phyloP scores from a whole-genome alignment of 139 green algal species.

The Chlorella sp. region DNA sequence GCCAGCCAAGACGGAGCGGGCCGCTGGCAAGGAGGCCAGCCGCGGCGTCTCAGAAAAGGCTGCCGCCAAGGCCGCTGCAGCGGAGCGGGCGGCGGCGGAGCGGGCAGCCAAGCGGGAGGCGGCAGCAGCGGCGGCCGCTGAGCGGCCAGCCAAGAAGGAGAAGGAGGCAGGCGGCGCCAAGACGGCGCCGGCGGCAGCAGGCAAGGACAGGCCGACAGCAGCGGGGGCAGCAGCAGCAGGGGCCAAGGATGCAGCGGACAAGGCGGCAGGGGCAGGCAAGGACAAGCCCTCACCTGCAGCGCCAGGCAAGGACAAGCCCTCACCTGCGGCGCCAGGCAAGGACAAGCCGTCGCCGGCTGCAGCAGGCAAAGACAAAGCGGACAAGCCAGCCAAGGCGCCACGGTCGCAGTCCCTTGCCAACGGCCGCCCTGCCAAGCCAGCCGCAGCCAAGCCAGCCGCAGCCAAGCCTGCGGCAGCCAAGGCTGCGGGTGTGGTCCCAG shows the following conservation, averaged over 20 bases:
- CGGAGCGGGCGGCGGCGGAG: neutral
- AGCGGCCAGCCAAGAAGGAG: slow-evolving; percentile 18
- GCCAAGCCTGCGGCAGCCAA: neutral
- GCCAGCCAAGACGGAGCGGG: slow-evolving; percentile 8
- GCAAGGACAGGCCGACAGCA: neutral
- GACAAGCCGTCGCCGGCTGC: neutral
- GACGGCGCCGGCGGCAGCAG: neutral
- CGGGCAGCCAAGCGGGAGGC: neutral
- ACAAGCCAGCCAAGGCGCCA: neutral
- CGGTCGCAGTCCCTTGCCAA: neutral
- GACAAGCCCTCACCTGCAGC: neutral
- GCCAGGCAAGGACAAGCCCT: neutral
- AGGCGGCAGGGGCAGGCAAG: neutral
- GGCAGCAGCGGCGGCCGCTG: neutral
- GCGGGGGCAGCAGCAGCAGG: neutral
- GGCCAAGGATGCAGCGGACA: too few relatives aligned
- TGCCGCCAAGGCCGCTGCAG: neutral
- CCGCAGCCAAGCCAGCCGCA: neutral
- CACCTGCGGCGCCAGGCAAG: neutral
- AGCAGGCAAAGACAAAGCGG: neutral
- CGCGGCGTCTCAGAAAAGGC: neutral
- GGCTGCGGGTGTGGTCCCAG: neutral
- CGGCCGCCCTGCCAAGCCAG: neutral
- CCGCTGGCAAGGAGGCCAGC: neutral
- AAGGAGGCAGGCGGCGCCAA: neutral